These are phyloP conservation scores for Salix exigua DNA, from an alignment of 345 rosid species.

Conservation along the genomic window DNA sequence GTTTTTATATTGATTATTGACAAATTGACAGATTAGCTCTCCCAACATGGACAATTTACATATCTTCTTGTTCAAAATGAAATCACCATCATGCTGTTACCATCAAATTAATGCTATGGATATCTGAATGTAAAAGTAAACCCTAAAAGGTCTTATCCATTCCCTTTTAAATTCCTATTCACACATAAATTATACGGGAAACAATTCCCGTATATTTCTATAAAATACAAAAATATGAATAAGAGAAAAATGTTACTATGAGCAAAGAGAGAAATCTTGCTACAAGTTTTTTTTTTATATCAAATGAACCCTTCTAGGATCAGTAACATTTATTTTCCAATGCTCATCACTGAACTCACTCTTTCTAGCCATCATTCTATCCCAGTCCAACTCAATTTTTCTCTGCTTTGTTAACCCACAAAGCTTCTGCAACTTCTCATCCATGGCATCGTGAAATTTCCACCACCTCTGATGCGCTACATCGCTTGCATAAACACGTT, in stretches of 20 bases:
- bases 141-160: neutral
- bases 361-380: conserved; percentile 52
- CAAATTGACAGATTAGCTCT: neutral
- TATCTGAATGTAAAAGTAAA: too few species aligned
- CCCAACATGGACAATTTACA: too few species aligned
- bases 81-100: too few species aligned
- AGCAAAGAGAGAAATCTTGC: neutral
- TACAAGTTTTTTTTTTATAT: conserved; percentile 12
- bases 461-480: conserved; percentile 84
- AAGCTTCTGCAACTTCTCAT: conserved; percentile 44
- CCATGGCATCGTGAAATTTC: conserved; percentile 73
- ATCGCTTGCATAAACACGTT: conserved; percentile 79
- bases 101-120: too few species aligned
- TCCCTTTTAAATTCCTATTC: neutral
- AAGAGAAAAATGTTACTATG: neutral
- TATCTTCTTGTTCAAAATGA: too few species aligned
- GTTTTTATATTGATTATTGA: neutral
- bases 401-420: conserved; percentile 68
- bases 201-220: conserved; percentile 10
- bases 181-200: conserved; percentile 29
- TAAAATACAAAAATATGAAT: neutral
- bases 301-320: conserved; percentile 56
- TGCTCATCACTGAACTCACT: conserved; percentile 47
- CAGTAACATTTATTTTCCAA: conserved; percentile 77
- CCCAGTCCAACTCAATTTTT: conserved; percentile 72